phyloP scores from a whole-genome alignment of 371 early-diverging fungal species.

The Funneliformis caledonium region DNA sequence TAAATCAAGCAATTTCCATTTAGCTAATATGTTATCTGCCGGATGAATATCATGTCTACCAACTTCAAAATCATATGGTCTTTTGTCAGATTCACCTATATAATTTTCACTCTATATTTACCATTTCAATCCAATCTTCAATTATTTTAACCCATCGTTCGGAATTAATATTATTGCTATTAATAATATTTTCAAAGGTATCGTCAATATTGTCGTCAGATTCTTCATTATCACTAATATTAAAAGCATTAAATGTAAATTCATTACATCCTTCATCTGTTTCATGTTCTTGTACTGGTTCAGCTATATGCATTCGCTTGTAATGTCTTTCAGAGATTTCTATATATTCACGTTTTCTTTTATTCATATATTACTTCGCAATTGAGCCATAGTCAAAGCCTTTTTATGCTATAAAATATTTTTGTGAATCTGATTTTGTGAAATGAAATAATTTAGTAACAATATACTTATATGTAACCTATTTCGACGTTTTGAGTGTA shows the following conservation, averaged over 20 bases:
- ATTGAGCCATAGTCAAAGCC: neutral
- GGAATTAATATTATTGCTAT: too few species aligned
- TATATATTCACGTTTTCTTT: neutral
- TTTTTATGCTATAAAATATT: neutral
- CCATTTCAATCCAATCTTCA: conserved; percentile 2
- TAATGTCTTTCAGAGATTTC: neutral
- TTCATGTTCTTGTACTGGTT: neutral
- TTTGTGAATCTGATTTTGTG: neutral
- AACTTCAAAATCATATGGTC: neutral
- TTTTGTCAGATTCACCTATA: conserved; percentile 8
- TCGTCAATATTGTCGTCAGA: too few species aligned
- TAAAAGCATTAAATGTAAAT: too few species aligned
- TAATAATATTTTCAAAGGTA: too few species aligned
- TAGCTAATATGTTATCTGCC: conserved; percentile 26
- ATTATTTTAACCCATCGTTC: too few species aligned
- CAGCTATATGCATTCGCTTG: neutral
- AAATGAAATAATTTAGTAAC: neutral
- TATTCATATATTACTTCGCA: neutral
- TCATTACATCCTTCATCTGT: neutral
- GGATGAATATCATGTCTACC: neutral
- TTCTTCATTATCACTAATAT: too few species aligned
- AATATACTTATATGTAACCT: neutral
- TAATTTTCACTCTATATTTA: conserved; percentile 8
- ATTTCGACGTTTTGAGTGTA: conserved; percentile 3
- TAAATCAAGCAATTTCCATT: conserved; percentile 24